Base-by-base conservation (phyloP, 768 basidiomycete species). In the Hysterangium stoloniferum region DNA sequence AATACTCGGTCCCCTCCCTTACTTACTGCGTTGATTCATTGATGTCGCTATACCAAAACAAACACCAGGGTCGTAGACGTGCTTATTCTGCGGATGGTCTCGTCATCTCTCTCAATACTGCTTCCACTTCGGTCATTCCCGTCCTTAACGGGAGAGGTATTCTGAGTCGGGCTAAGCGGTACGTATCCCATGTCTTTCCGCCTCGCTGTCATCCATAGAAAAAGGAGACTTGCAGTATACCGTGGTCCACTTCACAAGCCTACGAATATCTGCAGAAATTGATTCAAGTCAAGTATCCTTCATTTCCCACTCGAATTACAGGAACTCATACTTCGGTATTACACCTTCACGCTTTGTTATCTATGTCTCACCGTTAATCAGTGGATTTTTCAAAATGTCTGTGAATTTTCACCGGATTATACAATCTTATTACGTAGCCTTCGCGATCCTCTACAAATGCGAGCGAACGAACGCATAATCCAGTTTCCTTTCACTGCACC, bases 271-370 rank as follows among this genome's bases (percentile, higher is more conserved):
- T 97, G 45, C 79, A 94, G 54, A 96, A 93, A 61, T 80, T 95
- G 19, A 82, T 94, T 35, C 94, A 97, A 62, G 77, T 98, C 31
- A 99, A 98, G 66, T 96, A 98, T 62, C 86, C 95, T 24, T 84
- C 75, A 40, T 98, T 98, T 64, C 88, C 91, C 4, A 86, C 85
- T 1, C 82, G 90, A 36, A 79, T 97, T 9, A 86, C 86, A 0
- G 61, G 77, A 13, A 61, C 71, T 0, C 95, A 97, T 59, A 79
- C 91, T 4, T 84, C 77, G 12, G 92, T 94, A 63, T 53, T 74
- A 67, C 3, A 38, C 46, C 38, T 13, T 19, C 31, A 27, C 27
- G 9, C 4, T 36, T 20, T 48, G 35, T 35, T 24, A 44, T 43
- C 13, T 48, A 28, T 25, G 15, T 43, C 27, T 27, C 31, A 15